A percentile compares a stretch with the other conserved stretches of the same genome.
Conservation (phyloP, 2,329 filamentous ascomycete species). For the Apiospora sp. region DNA sequence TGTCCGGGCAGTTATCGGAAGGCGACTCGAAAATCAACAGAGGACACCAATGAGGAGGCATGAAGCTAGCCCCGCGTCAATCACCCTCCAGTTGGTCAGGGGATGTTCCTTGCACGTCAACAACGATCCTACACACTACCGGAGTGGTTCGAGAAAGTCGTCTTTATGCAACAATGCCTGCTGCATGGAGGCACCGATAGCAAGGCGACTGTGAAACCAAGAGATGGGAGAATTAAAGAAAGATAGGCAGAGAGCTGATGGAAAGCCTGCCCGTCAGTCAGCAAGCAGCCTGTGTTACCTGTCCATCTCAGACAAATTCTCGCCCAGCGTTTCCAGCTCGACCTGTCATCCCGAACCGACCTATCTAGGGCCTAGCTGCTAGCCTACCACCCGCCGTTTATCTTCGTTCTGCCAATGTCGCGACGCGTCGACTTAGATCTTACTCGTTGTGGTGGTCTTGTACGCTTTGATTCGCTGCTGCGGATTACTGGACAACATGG, state of each 20-base stretch:
- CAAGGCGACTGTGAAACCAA: not conserved
- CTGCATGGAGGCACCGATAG: not conserved
- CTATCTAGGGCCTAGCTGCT: not conserved
- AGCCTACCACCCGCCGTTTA: not conserved
- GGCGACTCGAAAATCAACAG: not conserved
- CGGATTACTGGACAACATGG: not conserved
- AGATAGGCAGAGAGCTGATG: not conserved
- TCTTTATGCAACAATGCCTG: constrained; percentile 15
- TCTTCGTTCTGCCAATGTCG: not conserved
- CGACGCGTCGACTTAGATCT: constrained; percentile 1
- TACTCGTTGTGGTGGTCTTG: too few relatives aligned
- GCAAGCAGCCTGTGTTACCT: not conserved
- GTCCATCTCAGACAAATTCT: not conserved
- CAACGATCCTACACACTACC: not conserved
- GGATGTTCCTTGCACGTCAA: constrained; percentile 22
- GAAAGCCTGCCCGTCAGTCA: not conserved
- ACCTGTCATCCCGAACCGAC: not conserved
- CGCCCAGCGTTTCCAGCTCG: not conserved
- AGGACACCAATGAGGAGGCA: constrained; percentile 13
- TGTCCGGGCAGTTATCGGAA: not conserved
- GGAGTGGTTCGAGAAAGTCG: not conserved
- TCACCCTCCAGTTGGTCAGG: constrained; percentile 13
- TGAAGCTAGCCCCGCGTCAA: constrained; percentile 12
- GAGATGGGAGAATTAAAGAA: not conserved
- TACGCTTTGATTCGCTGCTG: not conserved